Evolutionary conservation across 306 rosid species (phyloP).

Genomic region (Potentilla sterilis): DNA sequence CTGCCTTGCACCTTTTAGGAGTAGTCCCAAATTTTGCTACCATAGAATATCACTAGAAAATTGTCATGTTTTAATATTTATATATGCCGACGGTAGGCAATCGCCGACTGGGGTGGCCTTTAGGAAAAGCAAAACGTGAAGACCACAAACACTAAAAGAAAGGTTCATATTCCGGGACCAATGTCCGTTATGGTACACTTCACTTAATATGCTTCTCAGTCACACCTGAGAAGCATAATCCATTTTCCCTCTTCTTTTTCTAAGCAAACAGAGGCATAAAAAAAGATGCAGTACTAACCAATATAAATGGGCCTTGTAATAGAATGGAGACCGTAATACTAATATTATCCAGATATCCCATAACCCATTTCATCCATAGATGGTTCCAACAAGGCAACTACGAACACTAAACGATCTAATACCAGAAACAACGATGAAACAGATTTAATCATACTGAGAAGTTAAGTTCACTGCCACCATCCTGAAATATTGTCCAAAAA

Average conservation of each 20-base stretch:
- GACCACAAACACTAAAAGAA: neutral
- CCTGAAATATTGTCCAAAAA: slow-evolving; percentile 3
- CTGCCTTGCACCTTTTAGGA: neutral
- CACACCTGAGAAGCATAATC: neutral
- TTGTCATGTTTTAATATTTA: neutral
- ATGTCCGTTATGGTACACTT: neutral
- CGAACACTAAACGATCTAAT: neutral
- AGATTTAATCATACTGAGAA: neutral
- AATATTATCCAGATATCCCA: neutral
- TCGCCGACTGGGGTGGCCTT: neutral
- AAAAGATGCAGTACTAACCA: neutral
- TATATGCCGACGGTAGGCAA: neutral
- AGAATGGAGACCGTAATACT: neutral
- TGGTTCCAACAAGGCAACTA: neutral
- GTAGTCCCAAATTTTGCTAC: neutral
- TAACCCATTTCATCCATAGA: neutral
- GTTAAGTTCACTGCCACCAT: neutral
- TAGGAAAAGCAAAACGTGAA: neutral
- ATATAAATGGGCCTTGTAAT: neutral
- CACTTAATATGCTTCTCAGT: neutral
- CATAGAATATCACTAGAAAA: neutral
- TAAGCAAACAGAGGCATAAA: neutral
- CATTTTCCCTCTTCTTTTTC: neutral
- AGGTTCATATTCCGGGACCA: neutral
- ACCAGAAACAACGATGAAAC: neutral